Evolutionary conservation across 2,329 filamentous ascomycete species (phyloP).

Genomic region (Coniella lustricola): DNA sequence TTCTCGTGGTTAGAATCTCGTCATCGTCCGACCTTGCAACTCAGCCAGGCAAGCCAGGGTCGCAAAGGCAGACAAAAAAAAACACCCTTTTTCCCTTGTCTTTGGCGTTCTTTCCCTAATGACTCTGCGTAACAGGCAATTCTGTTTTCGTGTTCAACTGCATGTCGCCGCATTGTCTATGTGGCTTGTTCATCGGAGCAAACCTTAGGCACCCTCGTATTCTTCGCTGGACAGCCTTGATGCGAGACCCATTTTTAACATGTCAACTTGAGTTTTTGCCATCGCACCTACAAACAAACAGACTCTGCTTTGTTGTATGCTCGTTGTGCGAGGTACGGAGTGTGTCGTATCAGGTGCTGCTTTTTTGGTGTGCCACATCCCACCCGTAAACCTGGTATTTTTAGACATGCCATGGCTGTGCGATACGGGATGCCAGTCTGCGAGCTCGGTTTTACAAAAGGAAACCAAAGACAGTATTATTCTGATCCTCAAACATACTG

Average conservation of each 20-base stretch:
- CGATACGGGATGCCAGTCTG: neutral
- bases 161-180: neutral
- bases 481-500: no score
- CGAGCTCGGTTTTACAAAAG: no score
- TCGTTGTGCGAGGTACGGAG: no score
- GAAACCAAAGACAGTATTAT: no score
- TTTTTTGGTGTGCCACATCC: neutral
- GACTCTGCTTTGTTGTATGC: no score
- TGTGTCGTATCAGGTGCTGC: neutral
- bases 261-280: constrained; percentile 7
- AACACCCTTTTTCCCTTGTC: no score
- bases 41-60: no score
- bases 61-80: no score
- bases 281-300: constrained; percentile 7
- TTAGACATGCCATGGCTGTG: constrained; percentile 8
- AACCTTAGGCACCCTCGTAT: constrained; percentile 14
- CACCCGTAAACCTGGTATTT: constrained; percentile 8
- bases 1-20: no score
- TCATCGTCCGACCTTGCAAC: no score
- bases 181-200: neutral
- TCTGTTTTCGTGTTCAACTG: constrained; percentile 9
- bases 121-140: no score
- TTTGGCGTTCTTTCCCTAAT: no score
- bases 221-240: constrained; percentile 6
- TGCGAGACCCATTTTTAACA: neutral